A percentile compares a stretch with the other conserved stretches of the same genome.
These are phyloP conservation scores for Fraxinus platypoda DNA, from an alignment of 305 asterid genomes.

Conservation along the genomic window DNA sequence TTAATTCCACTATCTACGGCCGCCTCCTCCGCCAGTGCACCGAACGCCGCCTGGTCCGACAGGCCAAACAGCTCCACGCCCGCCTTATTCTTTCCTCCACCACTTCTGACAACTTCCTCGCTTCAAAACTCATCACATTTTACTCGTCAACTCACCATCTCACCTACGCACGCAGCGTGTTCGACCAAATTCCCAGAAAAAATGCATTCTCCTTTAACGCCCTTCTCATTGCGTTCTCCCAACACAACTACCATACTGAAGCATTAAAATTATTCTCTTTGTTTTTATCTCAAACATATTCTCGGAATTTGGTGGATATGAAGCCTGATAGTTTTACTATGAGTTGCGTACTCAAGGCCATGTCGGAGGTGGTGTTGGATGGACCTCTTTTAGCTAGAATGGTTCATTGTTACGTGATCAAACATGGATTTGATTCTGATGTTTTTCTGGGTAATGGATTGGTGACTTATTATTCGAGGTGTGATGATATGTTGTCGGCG, in stretches of 20 bases:
- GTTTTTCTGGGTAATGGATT: constrained; percentile 71
- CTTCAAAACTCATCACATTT: constrained; percentile 68
- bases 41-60: constrained; percentile 59
- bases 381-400: constrained; percentile 31
- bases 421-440: constrained; percentile 59
- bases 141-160: constrained; percentile 48
- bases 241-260: constrained; percentile 39
- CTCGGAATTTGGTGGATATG: constrained; percentile 30
- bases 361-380: constrained; percentile 47
- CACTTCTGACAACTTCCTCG: constrained; percentile 65
- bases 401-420: constrained; percentile 61
- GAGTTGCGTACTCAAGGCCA: constrained; percentile 74
- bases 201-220: constrained; percentile 80
- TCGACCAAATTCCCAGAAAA: constrained; percentile 66
- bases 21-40: constrained; percentile 66
- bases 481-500: constrained; percentile 62
- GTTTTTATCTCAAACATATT: constrained; percentile 23
- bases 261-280: constrained; percentile 42
- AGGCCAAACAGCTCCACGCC: constrained; percentile 73
- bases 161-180: constrained; percentile 59
- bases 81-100: constrained; percentile 51
- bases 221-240: constrained; percentile 65
- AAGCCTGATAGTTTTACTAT: constrained; percentile 64
- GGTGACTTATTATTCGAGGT: constrained; percentile 69
- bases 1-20: constrained; percentile 57